Base-by-base conservation (phyloP, 768 basidiomycete genomes). In the Rubroboletus pulcherrimus region DNA sequence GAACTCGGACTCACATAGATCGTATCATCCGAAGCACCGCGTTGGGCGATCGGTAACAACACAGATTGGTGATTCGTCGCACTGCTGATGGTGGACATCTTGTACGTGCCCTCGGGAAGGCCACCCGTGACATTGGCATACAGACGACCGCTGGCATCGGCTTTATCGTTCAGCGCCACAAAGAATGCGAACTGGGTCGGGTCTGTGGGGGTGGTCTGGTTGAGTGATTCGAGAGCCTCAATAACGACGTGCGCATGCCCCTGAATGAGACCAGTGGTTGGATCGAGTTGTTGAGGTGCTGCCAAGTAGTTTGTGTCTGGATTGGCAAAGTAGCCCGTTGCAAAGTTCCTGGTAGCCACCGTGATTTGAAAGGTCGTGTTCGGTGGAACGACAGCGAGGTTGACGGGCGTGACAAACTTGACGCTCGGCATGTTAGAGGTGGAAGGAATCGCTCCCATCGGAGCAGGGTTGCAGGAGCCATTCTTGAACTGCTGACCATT, bases 181-280 rank as follows among this genome's bases (percentile, higher is more conserved):
- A 87, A 87, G 71, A 81, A 86, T 11, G 77, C 78, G 54, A 87
- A 87, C 31, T 72, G 66, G 29, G 63, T 73, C 15, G 82, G 78
- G 67, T 86, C 68, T 14, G 74, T 75, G 1, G 81, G 75, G 1
- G 67, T 73, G 12, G 83, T 81, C 59, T 81, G 75, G 37, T 71
- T 71, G 51, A 86, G 69, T 12, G 78, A 73, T 15, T 64, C 56
- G 54, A 89, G 71, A 49, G 67, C 54, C 69, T 87, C 79, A 51
- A 88, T 73, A 41, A 84, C 83, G 62, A 87, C 69, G 63, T 89
- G 87, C 17, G 75, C 74, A 71, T 87, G 84, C 11, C 86, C 88
- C 54, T 79, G 65, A 62, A 88, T 77, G 41, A 75, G 61, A 51
- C 86, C 86, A 10, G 71, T 61, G 1, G 55, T 60, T 11, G 63